phyloP scores from a whole-genome alignment of 2,329 filamentous ascomycete genomes.

The Endoconidiophora polonica region DNA sequence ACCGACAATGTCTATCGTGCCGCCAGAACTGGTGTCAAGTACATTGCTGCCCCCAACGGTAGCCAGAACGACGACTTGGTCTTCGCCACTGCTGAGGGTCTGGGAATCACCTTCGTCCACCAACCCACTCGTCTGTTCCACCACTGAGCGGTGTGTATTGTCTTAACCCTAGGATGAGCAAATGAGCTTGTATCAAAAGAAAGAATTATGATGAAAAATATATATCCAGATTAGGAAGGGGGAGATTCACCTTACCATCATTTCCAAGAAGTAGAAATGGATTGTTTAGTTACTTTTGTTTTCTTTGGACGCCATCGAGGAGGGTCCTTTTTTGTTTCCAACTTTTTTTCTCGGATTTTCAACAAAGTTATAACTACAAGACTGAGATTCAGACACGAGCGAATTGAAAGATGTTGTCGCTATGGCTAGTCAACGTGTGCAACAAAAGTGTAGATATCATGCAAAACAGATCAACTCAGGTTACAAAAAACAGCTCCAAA shows the following conservation, averaged over 20 bases:
- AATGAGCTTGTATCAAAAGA: neutral
- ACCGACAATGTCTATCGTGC: conserved; percentile 95
- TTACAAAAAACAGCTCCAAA: neutral
- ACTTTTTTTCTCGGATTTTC: conserved; percentile 3
- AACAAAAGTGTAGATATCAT: conserved; percentile 1
- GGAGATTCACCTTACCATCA: neutral
- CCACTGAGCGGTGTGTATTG: conserved; percentile 40
- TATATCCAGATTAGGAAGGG: conserved; percentile 2
- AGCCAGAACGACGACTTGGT: conserved; percentile 73
- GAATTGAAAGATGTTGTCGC: neutral
- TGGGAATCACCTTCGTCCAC: conserved; percentile 88
- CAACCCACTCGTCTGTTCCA: conserved; percentile 91
- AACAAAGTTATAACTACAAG: conserved; percentile 5
- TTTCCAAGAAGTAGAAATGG: conserved; percentile 1
- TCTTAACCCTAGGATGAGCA: neutral
- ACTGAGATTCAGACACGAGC: neutral
- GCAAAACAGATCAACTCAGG: conserved; percentile 7
- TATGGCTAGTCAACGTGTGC: neutral
- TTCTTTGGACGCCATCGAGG: neutral
- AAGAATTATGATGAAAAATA: neutral
- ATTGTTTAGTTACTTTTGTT: conserved; percentile 1
- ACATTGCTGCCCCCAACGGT: conserved; percentile 82
- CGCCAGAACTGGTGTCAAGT: conserved; percentile 77
- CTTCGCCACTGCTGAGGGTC: conserved; percentile 77
- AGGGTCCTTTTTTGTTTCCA: neutral